A percentile compares a stretch with the other conserved stretches of the same genome.
Evolutionary conservation across 805 yeast genomes (phyloP).

Genomic region (Ogataea pini): DNA sequence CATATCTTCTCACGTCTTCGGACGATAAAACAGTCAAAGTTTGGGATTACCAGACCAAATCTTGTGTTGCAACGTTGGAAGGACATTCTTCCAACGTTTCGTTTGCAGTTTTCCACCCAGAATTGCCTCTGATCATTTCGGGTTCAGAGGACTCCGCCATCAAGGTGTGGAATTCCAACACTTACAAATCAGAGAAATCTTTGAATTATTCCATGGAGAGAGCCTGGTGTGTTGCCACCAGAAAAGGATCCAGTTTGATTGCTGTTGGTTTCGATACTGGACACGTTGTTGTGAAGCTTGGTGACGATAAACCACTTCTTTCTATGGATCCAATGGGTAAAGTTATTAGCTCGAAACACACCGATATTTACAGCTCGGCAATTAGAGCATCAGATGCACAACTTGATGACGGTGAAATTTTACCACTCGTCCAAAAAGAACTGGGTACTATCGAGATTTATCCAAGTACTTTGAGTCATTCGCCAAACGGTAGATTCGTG

Average conservation of each 20-base stretch:
- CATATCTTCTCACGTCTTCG: conserved; percentile 87
- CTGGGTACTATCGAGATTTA: conserved; percentile 92
- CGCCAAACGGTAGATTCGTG: conserved; percentile 96
- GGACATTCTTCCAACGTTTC: conserved; percentile 95
- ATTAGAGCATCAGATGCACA: conserved; percentile 67
- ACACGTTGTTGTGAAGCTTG: conserved; percentile 80
- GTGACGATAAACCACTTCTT: conserved; percentile 90
- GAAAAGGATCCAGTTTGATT: conserved; percentile 71
- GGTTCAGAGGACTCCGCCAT: conserved; percentile 97
- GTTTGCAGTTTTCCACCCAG: conserved; percentile 98
- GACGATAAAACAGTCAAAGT: conserved; percentile 87
- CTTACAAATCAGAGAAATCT: conserved; percentile 91
- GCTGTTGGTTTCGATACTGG: conserved; percentile 97
- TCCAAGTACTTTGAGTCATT: conserved; percentile 84
- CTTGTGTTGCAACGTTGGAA: conserved; percentile 89
- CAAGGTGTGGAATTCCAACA: conserved; percentile 92
- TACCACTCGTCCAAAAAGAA: conserved; percentile 81
- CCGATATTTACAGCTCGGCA: conserved; percentile 83
- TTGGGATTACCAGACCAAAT: conserved; percentile 97
- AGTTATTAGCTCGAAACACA: conserved; percentile 85
- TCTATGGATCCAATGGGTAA: conserved; percentile 95
- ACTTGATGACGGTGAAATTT: conserved; percentile 75
- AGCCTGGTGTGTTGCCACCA: conserved; percentile 90
- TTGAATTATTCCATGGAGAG: conserved; percentile 90
- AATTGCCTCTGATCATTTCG: conserved; percentile 87